phyloP scores from a whole-genome alignment of 306 rosid species.

The Crataegus laevigata region DNA sequence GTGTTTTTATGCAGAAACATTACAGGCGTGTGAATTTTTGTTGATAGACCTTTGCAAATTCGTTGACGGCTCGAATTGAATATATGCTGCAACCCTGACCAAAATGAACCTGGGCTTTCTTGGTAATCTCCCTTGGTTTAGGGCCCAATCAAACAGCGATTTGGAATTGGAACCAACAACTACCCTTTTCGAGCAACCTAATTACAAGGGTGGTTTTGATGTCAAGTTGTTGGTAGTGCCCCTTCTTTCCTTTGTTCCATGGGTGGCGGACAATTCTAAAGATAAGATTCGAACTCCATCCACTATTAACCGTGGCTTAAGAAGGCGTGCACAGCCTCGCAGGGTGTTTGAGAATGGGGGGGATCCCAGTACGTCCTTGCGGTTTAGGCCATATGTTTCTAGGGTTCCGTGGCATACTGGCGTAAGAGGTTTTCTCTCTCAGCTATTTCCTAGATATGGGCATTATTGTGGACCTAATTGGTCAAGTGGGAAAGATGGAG shows the following conservation, averaged over 20 bases:
- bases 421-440: slow-evolving; percentile 70
- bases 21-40: not conserved
- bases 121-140: slow-evolving; percentile 36
- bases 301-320: slow-evolving; percentile 57
- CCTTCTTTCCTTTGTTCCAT: slow-evolving; percentile 43
- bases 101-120: slow-evolving; percentile 54
- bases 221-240: slow-evolving; percentile 37
- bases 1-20: not conserved
- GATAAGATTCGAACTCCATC: slow-evolving; percentile 38
- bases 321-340: slow-evolving; percentile 39
- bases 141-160: slow-evolving; percentile 32
- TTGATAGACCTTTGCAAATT: not conserved
- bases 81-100: slow-evolving; percentile 17
- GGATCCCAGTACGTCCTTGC: slow-evolving; percentile 23
- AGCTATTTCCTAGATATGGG: slow-evolving; percentile 82
- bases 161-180: slow-evolving; percentile 22
- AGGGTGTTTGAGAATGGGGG: slow-evolving; percentile 15
- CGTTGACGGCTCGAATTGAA: slow-evolving; percentile 18
- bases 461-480: slow-evolving; percentile 97
- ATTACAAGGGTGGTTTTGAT: slow-evolving; percentile 22
- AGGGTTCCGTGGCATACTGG: slow-evolving; percentile 99
- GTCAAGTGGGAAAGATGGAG: slow-evolving; percentile 84
- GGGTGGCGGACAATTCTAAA: slow-evolving; percentile 24
- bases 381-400: slow-evolving; percentile 77
- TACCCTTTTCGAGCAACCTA: slow-evolving; percentile 22